A percentile compares a stretch with the other conserved stretches of the same genome.
These are phyloP conservation scores for Irpex sp. DNA, from an alignment of 1,284 basidiomycete genomes.

Conservation along the genomic window DNA sequence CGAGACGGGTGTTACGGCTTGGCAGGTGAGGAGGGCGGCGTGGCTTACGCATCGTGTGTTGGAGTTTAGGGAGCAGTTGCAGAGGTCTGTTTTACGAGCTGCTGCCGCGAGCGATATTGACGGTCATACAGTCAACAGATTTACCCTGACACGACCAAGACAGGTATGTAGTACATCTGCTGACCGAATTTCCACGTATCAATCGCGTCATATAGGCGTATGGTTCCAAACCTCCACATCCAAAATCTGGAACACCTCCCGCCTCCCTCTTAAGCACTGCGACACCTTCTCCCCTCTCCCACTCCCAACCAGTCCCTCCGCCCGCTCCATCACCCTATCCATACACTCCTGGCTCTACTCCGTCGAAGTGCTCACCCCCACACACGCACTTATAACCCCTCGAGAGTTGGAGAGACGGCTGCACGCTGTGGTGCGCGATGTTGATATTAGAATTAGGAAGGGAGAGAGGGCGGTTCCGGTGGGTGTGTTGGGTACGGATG, in stretches of 20 bases:
- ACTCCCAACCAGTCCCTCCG: constrained; percentile 28
- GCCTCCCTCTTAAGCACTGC: constrained; percentile 62
- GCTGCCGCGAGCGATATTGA: background rate
- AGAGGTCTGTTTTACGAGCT: constrained; percentile 40
- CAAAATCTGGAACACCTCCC: constrained; percentile 73
- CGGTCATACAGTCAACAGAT: constrained; percentile 41
- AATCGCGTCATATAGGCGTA: constrained; percentile 36
- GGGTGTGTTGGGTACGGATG: constrained; percentile 74
- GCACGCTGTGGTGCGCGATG: constrained; percentile 67
- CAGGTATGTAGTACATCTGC: constrained; percentile 27
- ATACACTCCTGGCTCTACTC: constrained; percentile 81
- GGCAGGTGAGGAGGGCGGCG: constrained; percentile 85
- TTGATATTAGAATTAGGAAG: constrained; percentile 40
- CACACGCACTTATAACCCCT: constrained; percentile 29
- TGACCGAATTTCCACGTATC: background rate
- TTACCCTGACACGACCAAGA: constrained; percentile 50
- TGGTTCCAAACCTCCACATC: constrained; percentile 57
- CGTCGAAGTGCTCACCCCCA: constrained; percentile 57
- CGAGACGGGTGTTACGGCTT: constrained; percentile 56
- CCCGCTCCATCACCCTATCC: constrained; percentile 62
- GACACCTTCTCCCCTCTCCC: constrained; percentile 57
- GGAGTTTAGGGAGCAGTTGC: constrained; percentile 72
- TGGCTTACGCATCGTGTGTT: constrained; percentile 78
- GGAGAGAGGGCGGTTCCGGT: constrained; percentile 60
- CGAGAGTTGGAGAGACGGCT: constrained; percentile 67